These are phyloP conservation scores for Aspergillus amoenus DNA, from an alignment of 2,329 filamentous ascomycete genomes.

Conservation along the genomic window DNA sequence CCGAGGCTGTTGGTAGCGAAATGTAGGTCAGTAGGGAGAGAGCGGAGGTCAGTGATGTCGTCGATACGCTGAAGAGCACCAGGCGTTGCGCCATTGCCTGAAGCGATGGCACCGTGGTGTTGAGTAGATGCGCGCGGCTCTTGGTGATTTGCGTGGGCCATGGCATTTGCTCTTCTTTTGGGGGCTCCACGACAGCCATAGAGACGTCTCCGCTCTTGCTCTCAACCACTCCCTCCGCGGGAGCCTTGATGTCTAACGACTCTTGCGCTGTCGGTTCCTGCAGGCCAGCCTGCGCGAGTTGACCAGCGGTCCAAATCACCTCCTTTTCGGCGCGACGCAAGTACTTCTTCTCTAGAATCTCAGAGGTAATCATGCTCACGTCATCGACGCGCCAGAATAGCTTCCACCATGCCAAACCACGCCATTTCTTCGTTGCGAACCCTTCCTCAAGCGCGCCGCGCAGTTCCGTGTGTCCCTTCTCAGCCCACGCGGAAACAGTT, in stretches of 20 bases:
- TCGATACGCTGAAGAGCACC: slow-evolving; percentile 72
- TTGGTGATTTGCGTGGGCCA: slow-evolving; percentile 76
- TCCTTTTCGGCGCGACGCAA: slow-evolving; percentile 75
- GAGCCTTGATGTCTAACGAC: not conserved
- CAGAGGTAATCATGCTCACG: slow-evolving; percentile 76
- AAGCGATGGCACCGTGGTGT: slow-evolving; percentile 67
- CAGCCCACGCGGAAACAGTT: slow-evolving; percentile 70
- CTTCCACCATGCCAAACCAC: slow-evolving; percentile 86
- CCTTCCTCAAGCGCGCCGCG: slow-evolving; percentile 75
- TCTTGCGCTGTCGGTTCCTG: slow-evolving; percentile 40
- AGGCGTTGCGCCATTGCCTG: slow-evolving; percentile 72
- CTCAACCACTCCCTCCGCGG: slow-evolving; percentile 37
- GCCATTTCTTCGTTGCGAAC: slow-evolving; percentile 75
- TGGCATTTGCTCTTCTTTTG: slow-evolving; percentile 32
- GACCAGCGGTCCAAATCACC: slow-evolving; percentile 79
- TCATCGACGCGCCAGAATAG: slow-evolving; percentile 94
- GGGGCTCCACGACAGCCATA: not conserved
- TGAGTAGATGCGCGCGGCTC: slow-evolving; percentile 65
- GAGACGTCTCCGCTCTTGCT: not conserved
- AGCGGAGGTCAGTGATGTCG: slow-evolving; percentile 63
- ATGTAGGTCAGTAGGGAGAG: slow-evolving; percentile 57
- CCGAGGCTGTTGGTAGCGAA: slow-evolving; percentile 50
- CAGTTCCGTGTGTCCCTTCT: slow-evolving; percentile 78
- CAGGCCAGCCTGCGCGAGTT: slow-evolving; percentile 66
- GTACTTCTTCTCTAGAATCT: slow-evolving; percentile 75